Evolutionary conservation across 306 rosid species (phyloP), one percentile per base, ranked within the genome.

Genomic region (Quercus ilex): DNA sequence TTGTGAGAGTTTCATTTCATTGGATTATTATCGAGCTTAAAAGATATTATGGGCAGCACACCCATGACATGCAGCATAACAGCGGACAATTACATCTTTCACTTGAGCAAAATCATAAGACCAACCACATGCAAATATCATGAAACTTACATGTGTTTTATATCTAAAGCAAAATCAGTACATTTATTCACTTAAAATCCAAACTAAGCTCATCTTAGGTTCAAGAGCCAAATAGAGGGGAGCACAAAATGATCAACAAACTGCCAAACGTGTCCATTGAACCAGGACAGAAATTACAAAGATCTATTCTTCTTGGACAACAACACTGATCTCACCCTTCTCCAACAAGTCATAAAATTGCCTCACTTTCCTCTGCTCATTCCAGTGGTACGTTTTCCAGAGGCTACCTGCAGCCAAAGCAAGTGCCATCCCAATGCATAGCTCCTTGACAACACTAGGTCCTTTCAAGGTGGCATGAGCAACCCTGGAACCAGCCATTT

Each of bases 351-450:
- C 97, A 52, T 94, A 94, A 73, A 94, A 94, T 55, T 90, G 13
- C 86, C 97, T 88, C 69, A 73, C 71, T 80, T 84, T 94, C 81
- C 91, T 88, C 89, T 94, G 97, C 75, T 94, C 98, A 83, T 94
- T 94, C 98, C 98, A 94, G 83, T 94, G 98, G 82, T 94, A 89
- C 97, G 88, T 94, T 83, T 94, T 94, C 97, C 98, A 94, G 58
- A 94, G 67, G 87, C 93, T 55, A 20, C 94, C 98, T 56, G 91
- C 92, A 68, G 89, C 86, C 69, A 92, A 1, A 43, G 89, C 94
- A 5, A 94, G 89, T 2, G 73, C 77, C 33, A 81, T 20, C 20
- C 91, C 97, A 18, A 84, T 86, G 69, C 87, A 5, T 72, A 94
- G 28, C 92, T 94, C 98, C 89, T 92, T 94, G n/a, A 94, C 91